These are phyloP conservation scores for Cryphonectria parasitica DNA, from an alignment of 2,329 filamentous ascomycete genomes.

Conservation along the genomic window DNA sequence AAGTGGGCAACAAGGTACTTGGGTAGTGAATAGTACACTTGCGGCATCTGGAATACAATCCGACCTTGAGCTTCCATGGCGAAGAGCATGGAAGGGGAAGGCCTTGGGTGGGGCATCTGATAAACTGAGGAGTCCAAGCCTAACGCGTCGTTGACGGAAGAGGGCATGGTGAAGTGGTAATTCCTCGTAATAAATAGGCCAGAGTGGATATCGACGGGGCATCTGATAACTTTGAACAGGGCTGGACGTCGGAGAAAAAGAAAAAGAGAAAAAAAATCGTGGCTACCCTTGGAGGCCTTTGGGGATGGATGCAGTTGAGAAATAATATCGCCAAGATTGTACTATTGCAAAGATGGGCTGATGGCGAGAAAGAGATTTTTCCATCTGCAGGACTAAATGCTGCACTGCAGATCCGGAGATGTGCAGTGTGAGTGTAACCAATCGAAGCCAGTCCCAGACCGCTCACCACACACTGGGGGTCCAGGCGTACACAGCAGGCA, in stretches of 20 bases:
- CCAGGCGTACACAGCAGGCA: too few species aligned
- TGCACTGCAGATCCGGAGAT: not conserved
- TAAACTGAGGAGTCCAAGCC: conserved; percentile 6
- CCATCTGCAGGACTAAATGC: conserved; percentile 1
- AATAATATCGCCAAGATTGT: not conserved
- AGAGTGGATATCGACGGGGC: conserved; percentile 24
- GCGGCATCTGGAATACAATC: not conserved
- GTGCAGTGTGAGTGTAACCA: not conserved
- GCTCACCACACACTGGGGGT: too few species aligned
- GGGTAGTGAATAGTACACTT: not conserved
- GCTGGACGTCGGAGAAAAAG: conserved; percentile 15
- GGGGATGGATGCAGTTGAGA: conserved; percentile 4
- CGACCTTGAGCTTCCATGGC: not conserved
- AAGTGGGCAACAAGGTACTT: not conserved
- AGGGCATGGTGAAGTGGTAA: not conserved
- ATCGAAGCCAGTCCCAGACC: not conserved
- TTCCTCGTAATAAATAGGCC: conserved; percentile 6
- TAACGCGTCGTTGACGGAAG: not conserved
- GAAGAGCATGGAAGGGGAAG: not conserved
- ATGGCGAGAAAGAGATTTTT: conserved; percentile 9
- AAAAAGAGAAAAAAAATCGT: conserved; percentile 15
- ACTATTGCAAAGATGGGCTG: not conserved
- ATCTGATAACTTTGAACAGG: conserved; percentile 30
- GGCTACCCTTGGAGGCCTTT: conserved; percentile 10
- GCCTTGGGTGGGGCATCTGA: conserved; percentile 22